These are phyloP conservation scores for Neofusicoccum parvum DNA, from an alignment of 2,329 filamentous ascomycete species.

Conservation along the genomic window DNA sequence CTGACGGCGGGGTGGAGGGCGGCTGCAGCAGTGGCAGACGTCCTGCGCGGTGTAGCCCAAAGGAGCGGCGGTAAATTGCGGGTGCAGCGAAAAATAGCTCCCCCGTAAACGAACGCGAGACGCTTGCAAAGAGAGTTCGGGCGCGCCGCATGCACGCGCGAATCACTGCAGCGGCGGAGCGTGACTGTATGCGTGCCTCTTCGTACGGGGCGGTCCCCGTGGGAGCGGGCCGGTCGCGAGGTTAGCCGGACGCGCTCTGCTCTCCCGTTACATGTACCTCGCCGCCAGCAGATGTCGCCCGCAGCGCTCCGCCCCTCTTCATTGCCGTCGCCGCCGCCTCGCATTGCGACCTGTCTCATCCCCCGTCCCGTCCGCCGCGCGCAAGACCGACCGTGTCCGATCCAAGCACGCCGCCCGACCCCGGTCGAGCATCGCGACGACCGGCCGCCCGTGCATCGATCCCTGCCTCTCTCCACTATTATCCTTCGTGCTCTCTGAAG, in stretches of 20 bases:
- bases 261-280: not conserved
- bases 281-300: not conserved
- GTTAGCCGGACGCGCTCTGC: not conserved
- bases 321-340: not conserved
- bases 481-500: conserved; percentile 8
- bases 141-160: too few relatives aligned
- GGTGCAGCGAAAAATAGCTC: not conserved
- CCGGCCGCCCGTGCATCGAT: conserved; percentile 1
- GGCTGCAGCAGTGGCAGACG: not conserved
- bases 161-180: too few relatives aligned
- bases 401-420: not conserved
- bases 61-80: not conserved
- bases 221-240: not conserved
- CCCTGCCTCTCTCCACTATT: conserved; percentile 19
- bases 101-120: conserved; percentile 2
- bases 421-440: conserved; percentile 7
- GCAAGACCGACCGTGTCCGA: not conserved
- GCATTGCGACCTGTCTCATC: not conserved
- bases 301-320: not conserved
- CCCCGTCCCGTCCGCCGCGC: not conserved
- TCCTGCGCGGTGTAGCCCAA: not conserved
- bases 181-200: too few relatives aligned
- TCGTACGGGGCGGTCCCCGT: too few relatives aligned
- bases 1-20: conserved; percentile 1
- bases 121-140: not conserved